Evolutionary conservation across 495 filamentous ascomycete species (phyloP).

Genomic region (Penicillium soppii): DNA sequence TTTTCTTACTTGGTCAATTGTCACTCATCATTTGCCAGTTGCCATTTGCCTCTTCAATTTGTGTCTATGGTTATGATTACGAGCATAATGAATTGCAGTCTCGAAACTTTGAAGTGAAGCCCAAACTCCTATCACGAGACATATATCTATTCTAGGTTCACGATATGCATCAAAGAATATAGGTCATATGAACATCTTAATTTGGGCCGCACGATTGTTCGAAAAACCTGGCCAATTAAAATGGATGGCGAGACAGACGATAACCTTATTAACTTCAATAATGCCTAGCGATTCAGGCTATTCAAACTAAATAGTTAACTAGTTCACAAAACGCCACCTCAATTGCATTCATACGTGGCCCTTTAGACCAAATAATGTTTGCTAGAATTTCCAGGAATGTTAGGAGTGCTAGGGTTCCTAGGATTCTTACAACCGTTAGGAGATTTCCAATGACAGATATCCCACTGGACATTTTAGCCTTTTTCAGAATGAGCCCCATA

Average conservation of each 20-base stretch:
- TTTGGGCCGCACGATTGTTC: not conserved
- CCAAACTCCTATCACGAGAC: not conserved
- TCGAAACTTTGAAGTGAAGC: not conserved
- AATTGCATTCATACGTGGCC: too few relatives aligned
- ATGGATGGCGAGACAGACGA: not conserved
- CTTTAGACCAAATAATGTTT: not conserved
- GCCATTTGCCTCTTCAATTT: too few relatives aligned
- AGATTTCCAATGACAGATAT: not conserved
- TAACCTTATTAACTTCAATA: not conserved
- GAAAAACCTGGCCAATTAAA: not conserved
- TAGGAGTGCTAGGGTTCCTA: not conserved
- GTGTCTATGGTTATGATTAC: too few relatives aligned
- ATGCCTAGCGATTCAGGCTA: not conserved
- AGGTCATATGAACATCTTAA: conserved; percentile 2
- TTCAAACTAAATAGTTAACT: not conserved
- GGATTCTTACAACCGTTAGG: not conserved
- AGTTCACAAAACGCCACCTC: not conserved
- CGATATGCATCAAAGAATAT: not conserved
- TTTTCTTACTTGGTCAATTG: too few relatives aligned
- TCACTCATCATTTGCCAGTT: not conserved
- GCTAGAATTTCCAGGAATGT: too few relatives aligned
- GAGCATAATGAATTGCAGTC: not conserved
- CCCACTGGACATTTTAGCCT: conserved; percentile 18
- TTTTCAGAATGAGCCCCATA: conserved; percentile 9
- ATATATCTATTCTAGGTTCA: not conserved